A percentile compares a stretch with the other conserved stretches of the same genome.
Evolutionary conservation across 2,329 filamentous ascomycete species (phyloP).

Genomic region (Ploettnerulaceae sp.): DNA sequence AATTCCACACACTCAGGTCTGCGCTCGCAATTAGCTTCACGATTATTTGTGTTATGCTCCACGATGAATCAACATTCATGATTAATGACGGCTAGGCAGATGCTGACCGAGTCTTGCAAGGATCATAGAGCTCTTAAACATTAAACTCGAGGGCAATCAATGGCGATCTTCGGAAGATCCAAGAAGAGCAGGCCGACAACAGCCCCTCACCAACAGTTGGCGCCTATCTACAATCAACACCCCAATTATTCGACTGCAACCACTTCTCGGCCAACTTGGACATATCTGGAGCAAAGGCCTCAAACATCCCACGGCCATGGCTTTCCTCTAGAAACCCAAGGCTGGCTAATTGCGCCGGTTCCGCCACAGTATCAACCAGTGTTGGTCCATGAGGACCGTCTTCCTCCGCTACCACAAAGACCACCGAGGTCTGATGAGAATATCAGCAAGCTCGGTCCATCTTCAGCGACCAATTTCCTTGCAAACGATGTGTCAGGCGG

Average conservation of each 20-base stretch:
- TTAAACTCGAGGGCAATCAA: slow-evolving; percentile 16
- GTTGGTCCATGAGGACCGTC: slow-evolving; percentile 18
- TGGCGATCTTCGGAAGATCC: slow-evolving; percentile 31
- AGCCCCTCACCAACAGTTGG: slow-evolving; percentile 10
- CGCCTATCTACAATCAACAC: slow-evolving; percentile 5
- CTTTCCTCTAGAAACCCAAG: slow-evolving; percentile 11
- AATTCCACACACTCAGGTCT: not conserved
- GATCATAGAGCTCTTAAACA: slow-evolving; percentile 10
- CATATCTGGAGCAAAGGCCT: slow-evolving; percentile 15
- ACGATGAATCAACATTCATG: slow-evolving; percentile 9
- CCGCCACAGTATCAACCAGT: slow-evolving; percentile 22
- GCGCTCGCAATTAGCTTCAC: not conserved
- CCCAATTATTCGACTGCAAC: slow-evolving; percentile 8
- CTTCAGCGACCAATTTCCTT: slow-evolving; percentile 34
- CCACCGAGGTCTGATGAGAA: slow-evolving; percentile 12
- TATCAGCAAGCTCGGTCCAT: slow-evolving; percentile 24
- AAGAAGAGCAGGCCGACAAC: slow-evolving; percentile 23
- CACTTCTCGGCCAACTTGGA: slow-evolving; percentile 14
- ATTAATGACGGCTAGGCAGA: slow-evolving; percentile 7
- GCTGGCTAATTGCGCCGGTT: slow-evolving; percentile 20
- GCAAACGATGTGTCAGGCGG: slow-evolving; percentile 35
- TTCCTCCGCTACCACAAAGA: slow-evolving; percentile 20
- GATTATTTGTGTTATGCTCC: not conserved
- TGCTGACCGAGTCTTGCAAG: slow-evolving; percentile 3
- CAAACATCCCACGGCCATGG: slow-evolving; percentile 12